Evolutionary conservation across 2,329 filamentous ascomycete species (phyloP).

Genomic region (Penicillium sumatraense): DNA sequence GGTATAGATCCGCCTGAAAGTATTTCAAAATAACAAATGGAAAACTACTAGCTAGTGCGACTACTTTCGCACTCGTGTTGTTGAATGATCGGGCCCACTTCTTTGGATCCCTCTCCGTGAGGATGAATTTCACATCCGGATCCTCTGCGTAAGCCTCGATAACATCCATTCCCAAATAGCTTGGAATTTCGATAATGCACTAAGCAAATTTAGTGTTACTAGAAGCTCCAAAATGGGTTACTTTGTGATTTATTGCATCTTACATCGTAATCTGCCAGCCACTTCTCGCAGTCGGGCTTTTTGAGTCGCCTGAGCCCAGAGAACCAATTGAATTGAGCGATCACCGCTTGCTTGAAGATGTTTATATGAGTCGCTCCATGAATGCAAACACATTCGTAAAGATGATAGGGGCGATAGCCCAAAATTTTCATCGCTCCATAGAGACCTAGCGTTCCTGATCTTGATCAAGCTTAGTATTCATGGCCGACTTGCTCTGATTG

Average conservation of each 20-base stretch:
- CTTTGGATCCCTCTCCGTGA: constrained; percentile 26
- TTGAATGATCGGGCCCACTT: constrained; percentile 29
- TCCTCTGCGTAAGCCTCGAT: constrained; percentile 25
- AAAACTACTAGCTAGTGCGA: constrained; percentile 8
- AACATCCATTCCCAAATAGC: constrained; percentile 20
- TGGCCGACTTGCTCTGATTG: background rate
- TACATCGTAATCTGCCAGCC: constrained; percentile 26
- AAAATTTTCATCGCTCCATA: constrained; percentile 24
- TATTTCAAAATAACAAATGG: constrained; percentile 27
- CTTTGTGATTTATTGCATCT: too few species aligned
- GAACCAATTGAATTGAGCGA: constrained; percentile 21
- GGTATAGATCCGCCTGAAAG: constrained; percentile 19
- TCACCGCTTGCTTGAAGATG: constrained; percentile 18
- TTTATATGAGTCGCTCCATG: constrained; percentile 17
- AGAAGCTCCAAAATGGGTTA: background rate
- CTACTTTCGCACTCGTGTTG: constrained; percentile 18
- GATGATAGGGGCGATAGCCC: constrained; percentile 29
- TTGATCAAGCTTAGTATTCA: constrained; percentile 1
- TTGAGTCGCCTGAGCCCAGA: constrained; percentile 18
- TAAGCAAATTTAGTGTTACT: background rate
- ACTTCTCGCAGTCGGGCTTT: constrained; percentile 20
- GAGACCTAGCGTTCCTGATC: constrained; percentile 28
- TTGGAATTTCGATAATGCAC: constrained; percentile 29
- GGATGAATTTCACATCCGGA: constrained; percentile 31
- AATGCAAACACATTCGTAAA: constrained; percentile 17